These are phyloP conservation scores for Forsythia suspensa DNA, from an alignment of 257 asterid genomes.

Conservation along the genomic window DNA sequence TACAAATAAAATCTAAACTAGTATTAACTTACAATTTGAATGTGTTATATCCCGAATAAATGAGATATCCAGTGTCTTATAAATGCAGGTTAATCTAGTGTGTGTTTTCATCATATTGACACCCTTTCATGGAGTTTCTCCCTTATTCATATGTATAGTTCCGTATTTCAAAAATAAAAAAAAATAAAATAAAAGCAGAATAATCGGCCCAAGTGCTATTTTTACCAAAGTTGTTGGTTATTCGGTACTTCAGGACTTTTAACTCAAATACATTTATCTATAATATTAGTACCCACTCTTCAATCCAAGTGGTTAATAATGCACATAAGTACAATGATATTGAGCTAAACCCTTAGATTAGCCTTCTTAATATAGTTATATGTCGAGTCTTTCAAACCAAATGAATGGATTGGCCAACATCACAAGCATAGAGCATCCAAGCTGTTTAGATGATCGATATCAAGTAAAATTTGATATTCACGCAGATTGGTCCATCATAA, in stretches of 20 bases:
- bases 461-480: not conserved
- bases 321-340: no score
- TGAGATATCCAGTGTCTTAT: constrained; percentile 18
- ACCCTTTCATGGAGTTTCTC: not conserved
- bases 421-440: constrained; percentile 9
- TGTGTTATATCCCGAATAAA: constrained; percentile 12
- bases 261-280: not conserved
- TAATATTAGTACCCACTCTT: not conserved
- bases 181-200: not conserved
- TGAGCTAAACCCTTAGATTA: not conserved
- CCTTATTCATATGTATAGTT: not conserved
- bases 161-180: no score
- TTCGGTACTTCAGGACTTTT: not conserved
- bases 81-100: not conserved
- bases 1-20: not conserved
- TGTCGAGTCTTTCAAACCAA: not conserved
- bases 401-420: not conserved
- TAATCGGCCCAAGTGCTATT: not conserved
- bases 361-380: not conserved
- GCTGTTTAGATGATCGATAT: not conserved
- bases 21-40: not conserved
- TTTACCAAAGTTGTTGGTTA: no score
- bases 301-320: not conserved
- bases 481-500: constrained; percentile 7
- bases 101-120: not conserved